Conservation (phyloP, 148 eudicot species). For the Chenopodium quinoa region DNA sequence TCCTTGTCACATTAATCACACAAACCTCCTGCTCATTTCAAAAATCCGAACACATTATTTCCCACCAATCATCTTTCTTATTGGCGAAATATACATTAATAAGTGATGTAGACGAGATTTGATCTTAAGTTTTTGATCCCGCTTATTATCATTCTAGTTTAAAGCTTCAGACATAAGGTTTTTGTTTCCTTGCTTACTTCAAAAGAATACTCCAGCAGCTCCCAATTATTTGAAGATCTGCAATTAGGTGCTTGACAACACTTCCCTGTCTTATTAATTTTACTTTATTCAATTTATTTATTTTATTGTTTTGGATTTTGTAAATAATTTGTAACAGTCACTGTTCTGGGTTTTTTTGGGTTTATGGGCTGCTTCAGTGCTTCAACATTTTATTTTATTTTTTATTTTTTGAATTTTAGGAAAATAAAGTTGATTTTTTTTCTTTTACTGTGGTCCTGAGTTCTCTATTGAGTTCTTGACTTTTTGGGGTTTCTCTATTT, state of each 20-base stretch:
- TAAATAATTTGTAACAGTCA: not conserved
- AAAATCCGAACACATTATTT: too few species aligned
- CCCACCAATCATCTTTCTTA: too few species aligned
- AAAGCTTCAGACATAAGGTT: slow-evolving; percentile 19
- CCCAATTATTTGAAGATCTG: slow-evolving; percentile 30
- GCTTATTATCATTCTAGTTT: not conserved
- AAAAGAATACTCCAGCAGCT: slow-evolving; percentile 21
- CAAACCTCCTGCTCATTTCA: not conserved
- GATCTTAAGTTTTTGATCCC: too few species aligned
- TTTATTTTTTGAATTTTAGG: not conserved
- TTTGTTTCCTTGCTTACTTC: slow-evolving; percentile 19
- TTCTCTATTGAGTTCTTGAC: slow-evolving; percentile 19
- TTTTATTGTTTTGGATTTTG: not conserved
- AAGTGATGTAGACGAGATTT: not conserved
- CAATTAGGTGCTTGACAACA: slow-evolving; percentile 43
- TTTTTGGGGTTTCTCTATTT: slow-evolving; percentile 22
- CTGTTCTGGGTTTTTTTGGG: not conserved
- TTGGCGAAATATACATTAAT: too few species aligned
- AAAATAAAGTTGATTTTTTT: not conserved
- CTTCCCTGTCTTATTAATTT: slow-evolving; percentile 7
- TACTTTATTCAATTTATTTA: not conserved
- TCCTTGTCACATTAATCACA: not conserved
- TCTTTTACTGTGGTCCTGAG: slow-evolving; percentile 6
- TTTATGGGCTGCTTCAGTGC: slow-evolving; percentile 1
- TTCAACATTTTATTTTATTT: not conserved